Evolutionary conservation across 176 grass and related monocot genomes (phyloP).

Genomic region (Ananas comosus): DNA sequence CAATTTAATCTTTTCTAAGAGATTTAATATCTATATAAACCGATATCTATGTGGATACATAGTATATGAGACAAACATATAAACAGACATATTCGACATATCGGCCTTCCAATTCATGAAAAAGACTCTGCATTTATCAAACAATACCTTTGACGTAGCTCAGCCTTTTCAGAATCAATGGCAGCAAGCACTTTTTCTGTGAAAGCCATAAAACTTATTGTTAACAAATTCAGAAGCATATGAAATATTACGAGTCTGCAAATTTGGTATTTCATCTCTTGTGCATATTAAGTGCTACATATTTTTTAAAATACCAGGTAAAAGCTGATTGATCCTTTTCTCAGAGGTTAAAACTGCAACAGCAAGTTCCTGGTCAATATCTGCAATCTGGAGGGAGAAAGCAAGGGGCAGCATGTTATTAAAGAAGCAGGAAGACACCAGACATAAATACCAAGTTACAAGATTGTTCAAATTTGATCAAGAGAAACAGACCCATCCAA

Average conservation of each 20-base stretch:
- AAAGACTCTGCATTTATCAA: slow-evolving; percentile 18
- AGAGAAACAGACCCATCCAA: slow-evolving; percentile 80
- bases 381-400: slow-evolving; percentile 50
- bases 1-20: too few relatives aligned
- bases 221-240: not conserved
- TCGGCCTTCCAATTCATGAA: slow-evolving; percentile 7
- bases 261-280: not conserved
- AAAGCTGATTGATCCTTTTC: slow-evolving; percentile 60
- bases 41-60: not conserved
- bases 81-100: slow-evolving; percentile 5
- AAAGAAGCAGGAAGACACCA: slow-evolving; percentile 18
- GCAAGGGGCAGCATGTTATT: slow-evolving; percentile 17
- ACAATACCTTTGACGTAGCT: slow-evolving; percentile 78
- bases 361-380: slow-evolving; percentile 76
- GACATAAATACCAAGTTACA: not conserved
- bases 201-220: slow-evolving; percentile 26
- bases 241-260: too few relatives aligned
- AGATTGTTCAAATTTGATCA: not conserved
- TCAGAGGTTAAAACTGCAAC: slow-evolving; percentile 83
- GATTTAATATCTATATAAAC: too few relatives aligned
- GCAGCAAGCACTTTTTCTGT: slow-evolving; percentile 73
- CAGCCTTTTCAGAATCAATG: slow-evolving; percentile 73
- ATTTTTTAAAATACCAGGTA: slow-evolving; percentile 50
- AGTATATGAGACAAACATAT: not conserved
- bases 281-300: not conserved